These are phyloP conservation scores for Lycium ferocissimum DNA, from an alignment of 257 asterid genomes.

Conservation along the genomic window DNA sequence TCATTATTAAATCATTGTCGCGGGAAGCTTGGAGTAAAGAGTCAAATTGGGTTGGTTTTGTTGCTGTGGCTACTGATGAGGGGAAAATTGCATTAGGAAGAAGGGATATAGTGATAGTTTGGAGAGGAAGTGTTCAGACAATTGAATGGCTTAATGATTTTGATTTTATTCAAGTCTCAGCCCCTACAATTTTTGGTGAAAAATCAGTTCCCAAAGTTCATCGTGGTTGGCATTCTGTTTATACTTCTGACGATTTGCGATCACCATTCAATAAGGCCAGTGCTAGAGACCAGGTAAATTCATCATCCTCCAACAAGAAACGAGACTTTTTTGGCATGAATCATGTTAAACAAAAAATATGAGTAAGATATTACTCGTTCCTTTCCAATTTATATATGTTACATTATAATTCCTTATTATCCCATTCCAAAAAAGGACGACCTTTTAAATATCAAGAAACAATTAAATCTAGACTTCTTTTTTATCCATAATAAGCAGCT, in stretches of 20 bases:
- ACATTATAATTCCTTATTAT: too few species aligned
- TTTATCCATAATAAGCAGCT: too few species aligned
- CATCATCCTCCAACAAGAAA: not conserved
- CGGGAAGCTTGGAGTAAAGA: conserved; percentile 40
- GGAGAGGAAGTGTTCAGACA: conserved; percentile 63
- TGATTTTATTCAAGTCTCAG: conserved; percentile 49
- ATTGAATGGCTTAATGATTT: conserved; percentile 62
- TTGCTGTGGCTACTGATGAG: conserved; percentile 69
- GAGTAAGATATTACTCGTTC: too few species aligned
- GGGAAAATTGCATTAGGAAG: conserved; percentile 62
- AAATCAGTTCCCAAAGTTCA: conserved; percentile 32
- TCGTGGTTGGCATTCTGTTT: conserved; percentile 45
- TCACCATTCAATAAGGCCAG: conserved; percentile 42
- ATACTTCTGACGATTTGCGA: conserved; percentile 35
- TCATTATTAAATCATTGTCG: conserved; percentile 45
- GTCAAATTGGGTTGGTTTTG: conserved; percentile 65
- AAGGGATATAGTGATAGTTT: conserved; percentile 64
- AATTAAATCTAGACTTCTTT: too few species aligned
- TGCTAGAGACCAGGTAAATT: conserved; percentile 52
- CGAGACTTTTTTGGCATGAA: not conserved
- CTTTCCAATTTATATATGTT: too few species aligned
- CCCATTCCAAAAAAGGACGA: too few species aligned
- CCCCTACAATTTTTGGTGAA: conserved; percentile 44
- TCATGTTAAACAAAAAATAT: too few species aligned
- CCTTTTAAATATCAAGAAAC: too few species aligned